A percentile compares a stretch with the other conserved stretches of the same genome.
Evolutionary conservation across 345 rosid genomes (phyloP).

Genomic region (Arabis alpina): DNA sequence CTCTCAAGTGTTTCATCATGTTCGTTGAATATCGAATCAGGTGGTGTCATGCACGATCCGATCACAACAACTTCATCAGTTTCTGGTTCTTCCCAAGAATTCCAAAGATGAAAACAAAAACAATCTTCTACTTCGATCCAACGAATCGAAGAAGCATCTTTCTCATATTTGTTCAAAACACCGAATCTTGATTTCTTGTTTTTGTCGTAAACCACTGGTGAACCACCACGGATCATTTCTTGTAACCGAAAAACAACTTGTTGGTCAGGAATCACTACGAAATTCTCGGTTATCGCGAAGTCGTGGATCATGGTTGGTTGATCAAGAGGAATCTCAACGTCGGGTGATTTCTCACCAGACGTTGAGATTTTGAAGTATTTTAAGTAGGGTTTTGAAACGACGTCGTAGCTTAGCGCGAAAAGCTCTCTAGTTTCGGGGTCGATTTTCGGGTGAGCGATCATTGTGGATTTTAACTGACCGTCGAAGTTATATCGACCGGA

Average conservation of each 20-base stretch:
- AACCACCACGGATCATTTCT: slow-evolving; percentile 79
- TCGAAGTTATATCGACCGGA: slow-evolving; percentile 65
- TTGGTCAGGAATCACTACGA: slow-evolving; percentile 84
- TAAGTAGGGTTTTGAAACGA: slow-evolving; percentile 67
- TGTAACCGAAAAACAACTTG: slow-evolving; percentile 77
- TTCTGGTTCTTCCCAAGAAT: slow-evolving; percentile 91
- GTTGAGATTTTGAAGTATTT: slow-evolving; percentile 68
- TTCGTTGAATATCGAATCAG: slow-evolving; percentile 84
- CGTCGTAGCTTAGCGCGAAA: slow-evolving; percentile 78
- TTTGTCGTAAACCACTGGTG: slow-evolving; percentile 80
- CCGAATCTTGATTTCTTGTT: slow-evolving; percentile 75
- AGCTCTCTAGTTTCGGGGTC: slow-evolving; percentile 69
- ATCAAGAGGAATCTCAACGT: slow-evolving; percentile 68
- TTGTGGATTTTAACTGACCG: slow-evolving; percentile 61
- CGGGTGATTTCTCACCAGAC: slow-evolving; percentile 59
- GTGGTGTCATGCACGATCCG: slow-evolving; percentile 89
- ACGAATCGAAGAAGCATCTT: slow-evolving; percentile 43
- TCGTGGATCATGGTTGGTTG: slow-evolving; percentile 90
- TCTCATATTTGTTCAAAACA: slow-evolving; percentile 58
- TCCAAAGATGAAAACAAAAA: slow-evolving; percentile 93
- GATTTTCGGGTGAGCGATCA: slow-evolving; percentile 92
- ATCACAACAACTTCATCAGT: slow-evolving; percentile 78
- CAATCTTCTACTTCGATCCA: slow-evolving; percentile 74
- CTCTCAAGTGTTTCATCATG: slow-evolving; percentile 72
- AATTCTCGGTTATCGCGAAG: slow-evolving; percentile 71